These are phyloP conservation scores for Brassica juncea DNA, from an alignment of 345 rosid genomes.

Conservation along the genomic window DNA sequence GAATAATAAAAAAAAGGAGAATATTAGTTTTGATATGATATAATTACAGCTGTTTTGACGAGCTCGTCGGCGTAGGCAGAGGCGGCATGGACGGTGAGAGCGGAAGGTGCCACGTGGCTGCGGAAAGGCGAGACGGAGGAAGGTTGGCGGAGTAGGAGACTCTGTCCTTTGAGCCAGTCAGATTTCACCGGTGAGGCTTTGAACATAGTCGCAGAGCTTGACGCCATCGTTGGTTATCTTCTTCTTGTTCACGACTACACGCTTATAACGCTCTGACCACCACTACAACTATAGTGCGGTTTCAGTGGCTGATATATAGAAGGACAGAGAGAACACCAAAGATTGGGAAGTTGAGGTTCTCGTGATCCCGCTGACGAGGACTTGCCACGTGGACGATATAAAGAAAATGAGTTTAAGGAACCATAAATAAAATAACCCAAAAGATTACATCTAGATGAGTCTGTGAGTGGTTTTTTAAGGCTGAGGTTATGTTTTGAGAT, in stretches of 20 bases:
- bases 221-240: slow-evolving; percentile 56
- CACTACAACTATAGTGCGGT: background rate
- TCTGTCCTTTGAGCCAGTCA: slow-evolving; percentile 71
- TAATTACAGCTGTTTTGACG: slow-evolving; percentile 65
- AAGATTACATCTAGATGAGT: background rate
- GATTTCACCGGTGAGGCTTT: slow-evolving; percentile 81
- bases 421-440: background rate
- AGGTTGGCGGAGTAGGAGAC: slow-evolving; percentile 54
- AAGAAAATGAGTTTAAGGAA: background rate
- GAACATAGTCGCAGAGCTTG: slow-evolving; percentile 63
- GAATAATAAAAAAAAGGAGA: background rate
- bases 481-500: slow-evolving; percentile 30
- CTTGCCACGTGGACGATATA: slow-evolving; percentile 35
- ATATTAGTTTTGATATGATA: background rate
- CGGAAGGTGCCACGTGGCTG: slow-evolving; percentile 40
- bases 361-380: slow-evolving; percentile 31
- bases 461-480: slow-evolving; percentile 25
- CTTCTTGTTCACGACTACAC: background rate
- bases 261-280: background rate
- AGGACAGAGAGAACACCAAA: background rate
- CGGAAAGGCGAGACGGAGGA: slow-evolving; percentile 53
- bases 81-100: slow-evolving; percentile 68
- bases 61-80: slow-evolving; percentile 93
- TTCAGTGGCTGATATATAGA: slow-evolving; percentile 14
- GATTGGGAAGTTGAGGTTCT: slow-evolving; percentile 35